Base-by-base conservation (phyloP, 2,329 filamentous ascomycete species). In the Aspergillus latus region DNA sequence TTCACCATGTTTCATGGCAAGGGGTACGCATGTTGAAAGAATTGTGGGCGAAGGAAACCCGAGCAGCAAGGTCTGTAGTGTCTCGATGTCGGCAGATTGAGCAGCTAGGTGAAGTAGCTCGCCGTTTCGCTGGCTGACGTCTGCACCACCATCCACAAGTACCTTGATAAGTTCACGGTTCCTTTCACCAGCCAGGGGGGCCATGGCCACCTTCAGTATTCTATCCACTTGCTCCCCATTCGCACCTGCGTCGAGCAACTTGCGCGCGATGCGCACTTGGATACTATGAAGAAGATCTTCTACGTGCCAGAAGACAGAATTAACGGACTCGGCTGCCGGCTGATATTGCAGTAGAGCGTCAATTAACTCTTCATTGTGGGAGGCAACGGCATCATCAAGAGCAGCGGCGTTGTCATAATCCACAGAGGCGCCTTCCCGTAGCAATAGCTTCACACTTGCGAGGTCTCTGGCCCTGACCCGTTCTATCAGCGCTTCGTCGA, bases 161-260 rank as follows among this genome's bases (percentile, higher is more conserved):
- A 52, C 5, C 7, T 44, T 37, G 6, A 56, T 56, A n/a, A 56
- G 26, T 9, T 52, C 37, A 9, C 30, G 44, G 13, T 56, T 49
- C 10, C 54, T 16, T n/a, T 39, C 21, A 4, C 39, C 54, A 2
- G n/a, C 13, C 13, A 16, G 29, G 10, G 11, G 28, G 5, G 13
- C 28, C 37, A 56, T 44, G 4, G 54, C 49, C 11, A 16, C 10
- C 4, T 52, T 32, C 8, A 56, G 49, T 15, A 45, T 16, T 2
- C 11, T 32, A 30, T 56, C 44, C 11, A 56, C 54, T 2, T 29
- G 16, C 11, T 29, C 4, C 1, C 54, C 54, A 6, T 47, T 56
- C 6, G 54, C 54, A 4, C 54, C 54, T 2, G 54, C 54, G 8
- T 48, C 43, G 8, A 56, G 39, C 10, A 56, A 44, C 16, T 52